Evolutionary conservation across 1,139 yeast species (phyloP).

Genomic region (Hemisphaericaspora xylanilytica): DNA sequence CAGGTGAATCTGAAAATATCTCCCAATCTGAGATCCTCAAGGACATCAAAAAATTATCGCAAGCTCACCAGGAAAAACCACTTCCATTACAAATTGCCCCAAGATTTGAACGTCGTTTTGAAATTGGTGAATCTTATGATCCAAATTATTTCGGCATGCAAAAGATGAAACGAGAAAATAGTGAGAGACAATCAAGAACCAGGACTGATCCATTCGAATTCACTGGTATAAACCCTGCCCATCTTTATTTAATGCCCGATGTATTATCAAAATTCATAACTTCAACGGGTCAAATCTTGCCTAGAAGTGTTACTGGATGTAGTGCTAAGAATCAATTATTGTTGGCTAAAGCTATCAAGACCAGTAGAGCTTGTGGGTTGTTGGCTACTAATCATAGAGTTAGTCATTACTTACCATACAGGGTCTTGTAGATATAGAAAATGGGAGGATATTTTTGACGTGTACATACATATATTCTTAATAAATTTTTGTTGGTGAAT

Average conservation of each 20-base stretch:
- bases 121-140: constrained; percentile 52
- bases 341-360: constrained; percentile 62
- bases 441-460: background rate
- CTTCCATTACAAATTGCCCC: constrained; percentile 14
- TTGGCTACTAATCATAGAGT: constrained; percentile 63
- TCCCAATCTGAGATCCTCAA: background rate
- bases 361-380: constrained; percentile 68
- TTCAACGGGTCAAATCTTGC: constrained; percentile 64
- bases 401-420: constrained; percentile 40
- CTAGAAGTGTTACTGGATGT: constrained; percentile 68
- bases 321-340: constrained; percentile 59
- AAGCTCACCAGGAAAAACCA: constrained; percentile 15
- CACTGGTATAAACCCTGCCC: constrained; percentile 60
- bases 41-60: constrained; percentile 19
- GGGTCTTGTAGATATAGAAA: constrained; percentile 27
- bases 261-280: constrained; percentile 57
- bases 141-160: constrained; percentile 74
- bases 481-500: no score
- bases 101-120: constrained; percentile 39
- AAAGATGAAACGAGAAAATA: constrained; percentile 40
- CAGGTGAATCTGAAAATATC: background rate
- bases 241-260: constrained; percentile 65
- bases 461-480: background rate
- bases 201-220: constrained; percentile 44
- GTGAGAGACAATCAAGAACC: constrained; percentile 16